These are phyloP conservation scores for Phyllostachys edulis DNA, from an alignment of 176 grass and related monocot genomes.

Conservation along the genomic window DNA sequence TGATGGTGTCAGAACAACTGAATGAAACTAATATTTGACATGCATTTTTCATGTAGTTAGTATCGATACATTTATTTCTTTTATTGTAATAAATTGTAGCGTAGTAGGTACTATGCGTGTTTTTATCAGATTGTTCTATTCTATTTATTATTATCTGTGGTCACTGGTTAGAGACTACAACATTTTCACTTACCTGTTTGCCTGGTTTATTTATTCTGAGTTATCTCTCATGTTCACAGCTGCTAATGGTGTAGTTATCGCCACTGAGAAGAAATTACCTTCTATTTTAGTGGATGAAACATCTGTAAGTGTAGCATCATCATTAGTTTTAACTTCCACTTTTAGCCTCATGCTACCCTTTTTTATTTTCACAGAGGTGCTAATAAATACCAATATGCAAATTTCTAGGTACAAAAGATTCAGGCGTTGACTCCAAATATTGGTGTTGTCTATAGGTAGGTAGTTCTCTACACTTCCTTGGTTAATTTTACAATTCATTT, in stretches of 20 bases:
- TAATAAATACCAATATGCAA: conserved; percentile 20
- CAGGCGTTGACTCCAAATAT: conserved; percentile 90
- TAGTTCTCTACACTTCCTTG: conserved; percentile 22
- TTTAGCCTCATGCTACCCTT: background rate
- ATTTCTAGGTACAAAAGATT: conserved; percentile 88
- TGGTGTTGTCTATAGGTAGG: conserved; percentile 96
- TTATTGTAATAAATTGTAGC: background rate
- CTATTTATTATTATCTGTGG: background rate
- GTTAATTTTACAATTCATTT: conserved; percentile 19
- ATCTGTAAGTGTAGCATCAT: conserved; percentile 51
- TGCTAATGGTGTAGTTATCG: conserved; percentile 85
- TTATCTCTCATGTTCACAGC: conserved; percentile 38
- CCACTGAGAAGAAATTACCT: conserved; percentile 79
- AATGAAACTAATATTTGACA: conserved; percentile 17
- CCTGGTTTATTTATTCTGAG: conserved; percentile 17
- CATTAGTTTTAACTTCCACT: background rate
- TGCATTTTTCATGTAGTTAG: background rate
- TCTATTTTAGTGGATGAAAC: conserved; percentile 85
- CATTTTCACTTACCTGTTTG: background rate
- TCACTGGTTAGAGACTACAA: background rate
- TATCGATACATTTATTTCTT: background rate
- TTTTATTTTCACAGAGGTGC: background rate
- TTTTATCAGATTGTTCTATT: conserved; percentile 18
- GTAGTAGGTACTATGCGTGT: background rate
- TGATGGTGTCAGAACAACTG: background rate